phyloP scores from a whole-genome alignment of 1,284 basidiomycete genomes.

The Trichosporon inkin region DNA sequence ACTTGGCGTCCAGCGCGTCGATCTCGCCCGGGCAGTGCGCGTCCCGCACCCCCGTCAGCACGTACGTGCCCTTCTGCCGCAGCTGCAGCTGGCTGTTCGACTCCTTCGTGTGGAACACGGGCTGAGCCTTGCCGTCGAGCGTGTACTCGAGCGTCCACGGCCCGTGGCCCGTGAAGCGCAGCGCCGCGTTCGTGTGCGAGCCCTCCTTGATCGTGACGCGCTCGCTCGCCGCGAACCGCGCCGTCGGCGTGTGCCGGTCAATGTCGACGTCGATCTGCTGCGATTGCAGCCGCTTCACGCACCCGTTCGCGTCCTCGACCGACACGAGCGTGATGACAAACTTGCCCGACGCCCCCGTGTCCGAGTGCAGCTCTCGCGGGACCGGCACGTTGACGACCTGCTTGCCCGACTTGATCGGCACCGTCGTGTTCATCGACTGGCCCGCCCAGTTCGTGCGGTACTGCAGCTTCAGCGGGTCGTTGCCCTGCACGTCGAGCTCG shows the following conservation, averaged over 20 bases:
- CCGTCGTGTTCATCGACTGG: conserved; percentile 54
- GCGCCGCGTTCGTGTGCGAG: conserved; percentile 65
- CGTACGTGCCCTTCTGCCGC: conserved; percentile 65
- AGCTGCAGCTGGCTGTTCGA: conserved; percentile 71
- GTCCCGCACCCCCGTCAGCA: conserved; percentile 62
- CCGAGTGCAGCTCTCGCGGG: conserved; percentile 30
- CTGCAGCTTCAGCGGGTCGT: conserved; percentile 79
- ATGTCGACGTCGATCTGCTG: conserved; percentile 84
- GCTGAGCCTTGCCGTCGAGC: conserved; percentile 55
- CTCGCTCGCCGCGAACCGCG: conserved; percentile 62
- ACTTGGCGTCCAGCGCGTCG: conserved; percentile 55
- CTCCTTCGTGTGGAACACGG: conserved; percentile 56
- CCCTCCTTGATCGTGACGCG: conserved; percentile 70
- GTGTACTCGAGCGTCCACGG: conserved; percentile 81
- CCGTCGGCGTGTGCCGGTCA: conserved; percentile 81
- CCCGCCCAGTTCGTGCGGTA: conserved; percentile 65
- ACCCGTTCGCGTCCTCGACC: conserved; percentile 83
- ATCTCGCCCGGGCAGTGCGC: conserved; percentile 77
- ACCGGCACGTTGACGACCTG: conserved; percentile 36
- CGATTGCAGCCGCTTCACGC: conserved; percentile 70
- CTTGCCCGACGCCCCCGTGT: conserved; percentile 34
- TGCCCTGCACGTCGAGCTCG: conserved; percentile 66
- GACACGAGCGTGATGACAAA: conserved; percentile 54
- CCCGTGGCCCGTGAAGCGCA: conserved; percentile 82
- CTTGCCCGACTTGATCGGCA: conserved; percentile 61